Base-by-base conservation (phyloP, 805 yeast species). In the Candida koratica region DNA sequence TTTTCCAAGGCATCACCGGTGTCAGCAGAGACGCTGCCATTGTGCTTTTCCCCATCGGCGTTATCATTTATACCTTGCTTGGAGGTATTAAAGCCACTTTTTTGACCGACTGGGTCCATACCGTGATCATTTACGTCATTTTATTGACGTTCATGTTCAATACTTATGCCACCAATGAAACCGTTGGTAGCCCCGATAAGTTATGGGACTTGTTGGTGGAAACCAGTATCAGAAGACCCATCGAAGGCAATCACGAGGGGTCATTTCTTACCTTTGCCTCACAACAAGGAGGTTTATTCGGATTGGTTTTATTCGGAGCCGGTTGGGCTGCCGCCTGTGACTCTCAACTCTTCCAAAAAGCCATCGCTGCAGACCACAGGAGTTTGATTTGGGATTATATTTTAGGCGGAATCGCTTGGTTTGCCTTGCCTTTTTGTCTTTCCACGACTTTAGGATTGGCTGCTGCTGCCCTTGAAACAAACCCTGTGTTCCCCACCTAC, bases 11-110 rank as follows among this genome's bases (percentile, higher is more conserved):
- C 9, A 42, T 61, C 10, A 65, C 74, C 6, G 75, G 75, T 5
- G 66, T 70, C 60, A 59, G 66, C 39, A 56, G 60, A 25, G 65
- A 64, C 19, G 77, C 76, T 10, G 69, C 73, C 3, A 58, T 64
- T 26, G 61, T 70, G 43, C 48, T 72, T 15, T 47, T 71, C 3
- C 75, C 76, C 4, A 42, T 69, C 12, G 89, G 89, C 51, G 87
- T 83, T 30, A 71, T 81, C 35, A 56, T 81, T 25, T 84, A 84
- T 59, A 83, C 90, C 2, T 58, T 83, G 35, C 78, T 81, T 49
- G 95, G 95, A 47, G 95, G 94, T 47, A 71, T 84, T 50, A 83
- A 80, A 52, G 88, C 94, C 2, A 84, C 93, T 3, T 83, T 84
- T 56, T 56, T 84, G 40, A 81, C 93, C 1, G 95, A 84, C 56